Evolutionary conservation across 2,329 filamentous ascomycete species (phyloP), one percentile per base, ranked within the genome.

Genomic region (Hypomyces perniciosus): DNA sequence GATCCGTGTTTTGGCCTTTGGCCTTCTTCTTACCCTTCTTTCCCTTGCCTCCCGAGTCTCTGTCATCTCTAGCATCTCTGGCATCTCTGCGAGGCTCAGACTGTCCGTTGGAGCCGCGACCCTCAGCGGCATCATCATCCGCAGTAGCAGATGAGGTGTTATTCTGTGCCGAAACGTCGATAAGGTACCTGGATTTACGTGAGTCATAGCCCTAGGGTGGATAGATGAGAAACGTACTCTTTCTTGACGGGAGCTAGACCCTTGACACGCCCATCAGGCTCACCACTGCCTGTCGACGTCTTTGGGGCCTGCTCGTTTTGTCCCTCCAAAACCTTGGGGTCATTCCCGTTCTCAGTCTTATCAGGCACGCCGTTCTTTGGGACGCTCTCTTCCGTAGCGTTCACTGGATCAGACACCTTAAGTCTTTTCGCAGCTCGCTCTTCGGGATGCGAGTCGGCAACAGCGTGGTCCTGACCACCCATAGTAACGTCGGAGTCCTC

Each of bases 1-100:
- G 86, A 58, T 82, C 82, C 57, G 85, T 90, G 68, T 97, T 96
- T 69, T 96, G 90, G 9, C 73, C 73, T 58, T 71, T 73, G 28
- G 79, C 76, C 62, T 79, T 81, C 58, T 75, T 73, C 64, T 73
- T 75, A 40, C 67, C 66, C 58, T 71, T 72, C 46, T 64, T 71
- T 31, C 60, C 66, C 59, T 64, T 66, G 64, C 46, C 54, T 39
- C 60, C 57, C 13, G 55, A 51, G 64, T 83, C 82, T 50, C 81
- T 78, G 50, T 78, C 79, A 62, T 84, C 80, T 57, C 20, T 20
- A 20, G 20, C 20, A 20, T 83, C 82, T 50, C 81, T 78, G 50
- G 78, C 79, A 62, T 84, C 80, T 57, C 81, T 78, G 46, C 79
- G 73, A 30, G 67, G 63, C 26, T 78, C 77, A 27, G 52, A 51